phyloP scores from a whole-genome alignment of 2,329 filamentous ascomycete species.

The Cladophialophora carrionii region DNA sequence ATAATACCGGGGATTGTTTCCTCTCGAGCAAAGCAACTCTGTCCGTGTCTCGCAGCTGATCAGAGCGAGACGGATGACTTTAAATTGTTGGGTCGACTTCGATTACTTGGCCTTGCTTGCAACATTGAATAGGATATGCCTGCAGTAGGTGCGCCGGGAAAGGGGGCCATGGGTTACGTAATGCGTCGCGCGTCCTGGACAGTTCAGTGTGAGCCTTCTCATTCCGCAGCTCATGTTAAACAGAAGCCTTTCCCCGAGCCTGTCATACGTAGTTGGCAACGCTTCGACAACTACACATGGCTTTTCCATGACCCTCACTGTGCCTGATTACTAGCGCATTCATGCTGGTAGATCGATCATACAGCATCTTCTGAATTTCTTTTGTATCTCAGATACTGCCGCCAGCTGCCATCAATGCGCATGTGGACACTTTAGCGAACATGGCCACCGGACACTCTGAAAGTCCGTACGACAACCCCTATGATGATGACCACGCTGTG shows the following conservation, averaged over 20 bases:
- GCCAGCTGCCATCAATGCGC: not conserved
- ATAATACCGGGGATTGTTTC: not conserved
- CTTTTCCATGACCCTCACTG: not conserved
- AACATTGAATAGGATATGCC: too few species aligned
- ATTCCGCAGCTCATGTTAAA: not conserved
- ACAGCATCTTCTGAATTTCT: not conserved
- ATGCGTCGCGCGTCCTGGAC: constrained; percentile 1
- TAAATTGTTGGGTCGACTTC: not conserved
- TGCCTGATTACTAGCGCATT: not conserved
- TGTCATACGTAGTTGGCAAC: not conserved
- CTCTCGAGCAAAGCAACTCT: not conserved
- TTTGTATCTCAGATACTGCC: not conserved
- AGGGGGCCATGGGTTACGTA: not conserved
- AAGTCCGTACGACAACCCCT: constrained; percentile 25
- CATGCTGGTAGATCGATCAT: not conserved
- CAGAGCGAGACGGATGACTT: not conserved
- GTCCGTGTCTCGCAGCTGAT: not conserved
- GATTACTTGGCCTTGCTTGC: not conserved
- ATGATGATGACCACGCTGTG: constrained; percentile 37
- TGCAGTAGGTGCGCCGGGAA: not conserved
- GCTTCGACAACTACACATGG: not conserved
- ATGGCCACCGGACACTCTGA: constrained; percentile 41
- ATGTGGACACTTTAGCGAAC: constrained; percentile 35
- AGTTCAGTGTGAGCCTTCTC: not conserved
- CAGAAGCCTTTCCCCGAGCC: not conserved